Evolutionary conservation across 306 rosid species (phyloP).

Genomic region (Leucaena leucocephala): DNA sequence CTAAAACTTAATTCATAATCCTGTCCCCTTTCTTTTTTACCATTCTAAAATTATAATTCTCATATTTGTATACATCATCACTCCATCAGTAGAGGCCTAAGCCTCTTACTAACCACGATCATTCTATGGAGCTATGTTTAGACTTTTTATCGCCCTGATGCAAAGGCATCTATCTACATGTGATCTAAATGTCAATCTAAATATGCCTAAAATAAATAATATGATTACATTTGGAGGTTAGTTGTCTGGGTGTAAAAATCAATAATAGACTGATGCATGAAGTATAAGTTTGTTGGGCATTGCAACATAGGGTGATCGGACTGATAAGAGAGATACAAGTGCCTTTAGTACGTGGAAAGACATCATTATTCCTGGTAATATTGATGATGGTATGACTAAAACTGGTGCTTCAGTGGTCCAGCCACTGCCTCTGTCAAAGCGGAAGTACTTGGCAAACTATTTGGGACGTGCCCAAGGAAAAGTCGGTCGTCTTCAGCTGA

Average conservation of each 20-base stretch:
- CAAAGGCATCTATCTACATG: background rate
- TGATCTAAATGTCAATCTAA: slow-evolving; percentile 3
- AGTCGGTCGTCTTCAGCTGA: slow-evolving; percentile 80
- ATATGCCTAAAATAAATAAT: background rate
- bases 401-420: slow-evolving; percentile 48
- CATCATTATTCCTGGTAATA: slow-evolving; percentile 93
- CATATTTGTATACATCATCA: background rate
- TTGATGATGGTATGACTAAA: slow-evolving; percentile 81
- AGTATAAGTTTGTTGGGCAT: slow-evolving; percentile 36
- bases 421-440: slow-evolving; percentile 80
- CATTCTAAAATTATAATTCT: background rate
- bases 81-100: background rate
- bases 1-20: slow-evolving; percentile 7
- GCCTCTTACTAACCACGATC: background rate
- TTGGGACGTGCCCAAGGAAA: slow-evolving; percentile 98
- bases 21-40: background rate
- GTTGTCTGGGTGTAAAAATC: background rate
- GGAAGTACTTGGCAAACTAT: slow-evolving; percentile 85
- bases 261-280: slow-evolving; percentile 13
- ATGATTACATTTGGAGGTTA: background rate
- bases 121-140: background rate
- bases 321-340: slow-evolving; percentile 88
- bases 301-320: slow-evolving; percentile 84
- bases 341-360: slow-evolving; percentile 98
- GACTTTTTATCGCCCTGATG: background rate